Percentiles rank a stretch among this genome's conserved stretches.
These are phyloP conservation scores for Exophiala xenobiotica DNA, from an alignment of 2,329 filamentous ascomycete species.

Conservation along the genomic window DNA sequence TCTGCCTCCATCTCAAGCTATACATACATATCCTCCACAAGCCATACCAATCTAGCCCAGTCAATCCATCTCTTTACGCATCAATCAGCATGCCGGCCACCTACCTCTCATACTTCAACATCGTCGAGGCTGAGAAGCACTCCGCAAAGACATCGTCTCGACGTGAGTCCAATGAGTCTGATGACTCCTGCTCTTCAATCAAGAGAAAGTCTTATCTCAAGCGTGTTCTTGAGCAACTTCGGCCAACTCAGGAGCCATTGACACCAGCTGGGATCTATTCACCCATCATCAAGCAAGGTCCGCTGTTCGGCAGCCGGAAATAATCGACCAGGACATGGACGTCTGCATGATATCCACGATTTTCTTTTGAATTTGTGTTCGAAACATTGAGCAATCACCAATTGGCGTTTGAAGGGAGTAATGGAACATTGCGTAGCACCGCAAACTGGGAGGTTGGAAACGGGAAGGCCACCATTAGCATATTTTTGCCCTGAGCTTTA, in stretches of 20 bases:
- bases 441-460: neutral
- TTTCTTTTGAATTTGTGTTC: constrained; percentile 6
- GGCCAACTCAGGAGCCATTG: constrained; percentile 20
- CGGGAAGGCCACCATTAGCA: neutral
- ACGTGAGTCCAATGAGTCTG: constrained; percentile 17
- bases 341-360: constrained; percentile 3
- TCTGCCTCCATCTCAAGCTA: too few species aligned
- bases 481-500: too few species aligned
- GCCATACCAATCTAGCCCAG: constrained; percentile 5
- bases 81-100: constrained; percentile 23
- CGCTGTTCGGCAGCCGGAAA: constrained; percentile 14
- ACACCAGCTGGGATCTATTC: constrained; percentile 24
- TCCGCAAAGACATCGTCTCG: constrained; percentile 15
- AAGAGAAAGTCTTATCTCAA: constrained; percentile 23
- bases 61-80: neutral
- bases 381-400: neutral
- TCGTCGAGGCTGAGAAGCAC: constrained; percentile 20
- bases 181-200: constrained; percentile 10
- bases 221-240: constrained; percentile 22
- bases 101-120: constrained; percentile 28
- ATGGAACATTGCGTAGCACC: neutral
- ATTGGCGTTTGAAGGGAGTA: neutral
- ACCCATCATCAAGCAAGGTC: constrained; percentile 23
- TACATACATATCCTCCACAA: constrained; percentile 4
- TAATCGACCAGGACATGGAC: constrained; percentile 12